phyloP scores from a whole-genome alignment of 805 yeast species.

The Clavispora santaluciae region DNA sequence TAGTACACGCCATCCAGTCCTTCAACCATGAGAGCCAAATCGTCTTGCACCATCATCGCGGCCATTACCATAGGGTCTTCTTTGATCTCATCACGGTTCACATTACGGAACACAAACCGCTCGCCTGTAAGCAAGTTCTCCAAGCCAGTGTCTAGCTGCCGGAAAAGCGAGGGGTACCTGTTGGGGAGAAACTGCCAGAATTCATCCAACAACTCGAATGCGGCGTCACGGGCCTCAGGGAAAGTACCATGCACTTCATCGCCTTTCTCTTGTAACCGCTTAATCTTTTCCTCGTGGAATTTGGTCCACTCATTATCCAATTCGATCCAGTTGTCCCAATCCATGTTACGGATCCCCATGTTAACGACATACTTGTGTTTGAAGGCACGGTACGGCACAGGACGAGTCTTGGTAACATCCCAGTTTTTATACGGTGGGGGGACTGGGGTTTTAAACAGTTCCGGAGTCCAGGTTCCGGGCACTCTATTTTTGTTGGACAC shows the following conservation, averaged over 20 bases:
- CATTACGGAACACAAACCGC: conserved; percentile 28
- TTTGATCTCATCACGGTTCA: conserved; percentile 8
- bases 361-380: conserved; percentile 59
- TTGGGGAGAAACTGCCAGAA: conserved; percentile 48
- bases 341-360: conserved; percentile 66
- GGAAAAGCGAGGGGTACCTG: conserved; percentile 54
- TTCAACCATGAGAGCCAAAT: conserved; percentile 63
- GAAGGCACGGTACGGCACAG: conserved; percentile 64
- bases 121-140: conserved; percentile 53
- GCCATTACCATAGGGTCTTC: conserved; percentile 59
- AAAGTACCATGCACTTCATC: conserved; percentile 46
- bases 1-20: conserved; percentile 51
- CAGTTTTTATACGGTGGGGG: conserved; percentile 47
- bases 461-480: conserved; percentile 52
- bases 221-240: conserved; percentile 49
- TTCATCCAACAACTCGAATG: conserved; percentile 51
- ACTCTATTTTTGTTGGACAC: conserved; percentile 39
- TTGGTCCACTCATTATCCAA: conserved; percentile 61
- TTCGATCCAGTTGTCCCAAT: conserved; percentile 61
- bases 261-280: conserved; percentile 45
- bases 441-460: conserved; percentile 43
- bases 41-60: conserved; percentile 58
- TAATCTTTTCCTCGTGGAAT: conserved; percentile 48
- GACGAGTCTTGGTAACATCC: conserved; percentile 46
- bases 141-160: conserved; percentile 41